Evolutionary conservation across 2,329 filamentous ascomycete genomes (phyloP).

Genomic region (Domatiomyces catenatus): DNA sequence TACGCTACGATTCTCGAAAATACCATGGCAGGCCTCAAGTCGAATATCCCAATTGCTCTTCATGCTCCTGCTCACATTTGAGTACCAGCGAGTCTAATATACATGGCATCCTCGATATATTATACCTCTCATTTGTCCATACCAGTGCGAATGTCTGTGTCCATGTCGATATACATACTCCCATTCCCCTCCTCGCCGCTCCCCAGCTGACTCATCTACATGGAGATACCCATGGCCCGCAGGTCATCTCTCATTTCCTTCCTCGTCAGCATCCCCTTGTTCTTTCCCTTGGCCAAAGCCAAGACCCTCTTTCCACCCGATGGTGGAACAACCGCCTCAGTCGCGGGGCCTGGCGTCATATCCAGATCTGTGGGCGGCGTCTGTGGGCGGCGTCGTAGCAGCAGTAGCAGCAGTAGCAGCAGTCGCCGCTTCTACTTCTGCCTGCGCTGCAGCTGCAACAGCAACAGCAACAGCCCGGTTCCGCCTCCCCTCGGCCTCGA

Average conservation of each 20-base stretch:
- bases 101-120: neutral
- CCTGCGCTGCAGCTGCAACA: too few relatives aligned
- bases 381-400: too few relatives aligned
- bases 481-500: conserved; percentile 11
- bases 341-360: too few relatives aligned
- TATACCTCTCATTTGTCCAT: neutral
- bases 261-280: neutral
- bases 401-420: too few relatives aligned
- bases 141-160: too few relatives aligned
- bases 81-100: neutral
- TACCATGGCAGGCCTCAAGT: neutral
- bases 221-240: neutral
- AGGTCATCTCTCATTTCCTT: neutral
- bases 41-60: neutral
- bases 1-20: neutral
- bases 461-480: too few relatives aligned
- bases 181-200: neutral
- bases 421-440: too few relatives aligned
- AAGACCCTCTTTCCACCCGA: too few relatives aligned
- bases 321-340: too few relatives aligned
- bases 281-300: too few relatives aligned
- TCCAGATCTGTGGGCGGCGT: too few relatives aligned
- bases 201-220: neutral
- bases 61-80: neutral
- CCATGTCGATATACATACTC: too few relatives aligned